These are phyloP conservation scores for Lachancea thermotolerans DNA, from an alignment of 805 yeast species.

Conservation along the genomic window DNA sequence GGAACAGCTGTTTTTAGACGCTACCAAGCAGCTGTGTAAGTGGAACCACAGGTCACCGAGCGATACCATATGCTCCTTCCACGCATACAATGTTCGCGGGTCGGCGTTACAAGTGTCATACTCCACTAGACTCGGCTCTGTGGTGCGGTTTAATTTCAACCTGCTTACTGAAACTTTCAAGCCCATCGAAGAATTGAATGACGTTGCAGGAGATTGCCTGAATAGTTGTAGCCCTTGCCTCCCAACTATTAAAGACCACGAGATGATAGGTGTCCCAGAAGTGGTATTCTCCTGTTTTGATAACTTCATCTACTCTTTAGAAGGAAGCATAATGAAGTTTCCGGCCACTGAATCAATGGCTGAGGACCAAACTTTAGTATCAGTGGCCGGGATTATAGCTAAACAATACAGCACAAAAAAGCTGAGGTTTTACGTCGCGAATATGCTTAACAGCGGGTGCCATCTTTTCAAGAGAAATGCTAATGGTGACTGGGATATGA, in stretches of 20 bases:
- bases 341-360: neutral
- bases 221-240: slow-evolving; percentile 2
- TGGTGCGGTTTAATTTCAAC: slow-evolving; percentile 13
- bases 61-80: slow-evolving; percentile 11
- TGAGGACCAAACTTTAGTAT: slow-evolving; percentile 3
- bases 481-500: slow-evolving; percentile 18
- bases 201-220: slow-evolving; percentile 7
- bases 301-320: slow-evolving; percentile 4
- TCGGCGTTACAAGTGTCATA: slow-evolving; percentile 10
- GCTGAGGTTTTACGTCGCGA: slow-evolving; percentile 9
- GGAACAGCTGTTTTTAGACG: slow-evolving; percentile 7
- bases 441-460: slow-evolving; percentile 19
- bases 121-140: slow-evolving; percentile 14
- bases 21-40: neutral
- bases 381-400: slow-evolving; percentile 8
- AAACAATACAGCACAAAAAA: slow-evolving; percentile 12
- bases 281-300: slow-evolving; percentile 8
- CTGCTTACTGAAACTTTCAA: slow-evolving; percentile 5
- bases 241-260: neutral
- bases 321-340: neutral
- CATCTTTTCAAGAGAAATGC: slow-evolving; percentile 15
- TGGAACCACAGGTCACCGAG: slow-evolving; percentile 10
- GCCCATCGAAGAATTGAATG: slow-evolving; percentile 2
- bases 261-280: slow-evolving; percentile 3
- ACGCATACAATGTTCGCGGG: slow-evolving; percentile 12